These are phyloP conservation scores for Canna indica DNA, from an alignment of 176 grass and related monocot genomes.

Conservation along the genomic window DNA sequence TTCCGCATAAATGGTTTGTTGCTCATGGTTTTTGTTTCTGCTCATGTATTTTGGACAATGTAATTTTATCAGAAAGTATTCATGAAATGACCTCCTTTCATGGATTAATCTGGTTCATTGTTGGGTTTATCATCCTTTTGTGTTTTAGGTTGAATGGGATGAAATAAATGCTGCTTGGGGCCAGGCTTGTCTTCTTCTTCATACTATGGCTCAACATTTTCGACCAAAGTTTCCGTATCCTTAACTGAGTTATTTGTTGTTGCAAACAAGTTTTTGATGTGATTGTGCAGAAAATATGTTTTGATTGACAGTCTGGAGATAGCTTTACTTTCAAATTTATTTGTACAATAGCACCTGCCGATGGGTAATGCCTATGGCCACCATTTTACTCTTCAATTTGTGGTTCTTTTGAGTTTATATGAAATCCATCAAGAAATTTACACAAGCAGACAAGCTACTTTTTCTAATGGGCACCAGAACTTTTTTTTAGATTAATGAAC, in stretches of 20 bases:
- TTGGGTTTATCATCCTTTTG: neutral
- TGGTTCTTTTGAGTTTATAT: no score
- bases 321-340: neutral
- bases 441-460: no score
- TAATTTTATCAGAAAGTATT: neutral
- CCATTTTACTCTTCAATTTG: no score
- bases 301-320: neutral
- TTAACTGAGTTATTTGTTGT: neutral
- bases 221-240: conserved; percentile 64
- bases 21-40: neutral
- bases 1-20: neutral
- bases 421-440: no score
- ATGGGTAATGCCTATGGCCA: neutral
- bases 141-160: conserved; percentile 84
- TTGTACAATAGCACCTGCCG: neutral
- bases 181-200: conserved; percentile 87
- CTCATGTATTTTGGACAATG: neutral
- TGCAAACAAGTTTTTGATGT: neutral
- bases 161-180: conserved; percentile 99
- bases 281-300: neutral
- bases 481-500: no score
- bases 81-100: neutral
- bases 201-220: conserved; percentile 92
- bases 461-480: no score
- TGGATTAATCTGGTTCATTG: neutral